Evolutionary conservation across 1,284 basidiomycete species (phyloP).

Genomic region (Ceratobasidium sp.): DNA sequence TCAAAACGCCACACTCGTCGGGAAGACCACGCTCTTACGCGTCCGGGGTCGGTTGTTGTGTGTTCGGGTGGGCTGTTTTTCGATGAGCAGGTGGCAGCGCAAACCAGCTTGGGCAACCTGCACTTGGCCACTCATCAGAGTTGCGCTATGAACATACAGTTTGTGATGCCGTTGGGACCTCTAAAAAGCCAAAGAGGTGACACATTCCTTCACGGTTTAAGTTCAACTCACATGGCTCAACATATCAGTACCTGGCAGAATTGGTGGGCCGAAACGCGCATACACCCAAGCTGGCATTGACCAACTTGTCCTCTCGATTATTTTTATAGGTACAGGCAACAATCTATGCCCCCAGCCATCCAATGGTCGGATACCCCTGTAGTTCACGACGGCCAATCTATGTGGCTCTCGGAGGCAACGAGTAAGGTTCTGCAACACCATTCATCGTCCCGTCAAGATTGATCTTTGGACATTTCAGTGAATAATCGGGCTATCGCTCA

Average conservation of each 20-base stretch:
- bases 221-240: conserved; percentile 33
- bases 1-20: conserved; percentile 3
- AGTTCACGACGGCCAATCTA: conserved; percentile 15
- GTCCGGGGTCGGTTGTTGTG: background rate
- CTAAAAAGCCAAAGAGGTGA: conserved; percentile 12
- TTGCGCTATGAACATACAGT: no score
- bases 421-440: conserved; percentile 1
- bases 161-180: background rate
- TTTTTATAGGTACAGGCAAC: conserved; percentile 26
- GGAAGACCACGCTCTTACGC: background rate
- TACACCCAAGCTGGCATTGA: background rate
- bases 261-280: conserved; percentile 20
- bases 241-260: conserved; percentile 36
- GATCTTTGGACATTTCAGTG: conserved; percentile 10
- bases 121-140: conserved; percentile 4
- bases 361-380: conserved; percentile 25
- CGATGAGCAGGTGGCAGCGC: background rate
- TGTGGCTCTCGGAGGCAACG: conserved; percentile 28
- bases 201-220: background rate
- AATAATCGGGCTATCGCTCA: conserved; percentile 25
- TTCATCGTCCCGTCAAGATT: background rate
- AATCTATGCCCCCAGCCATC: conserved; percentile 20
- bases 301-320: background rate
- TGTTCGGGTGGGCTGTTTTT: background rate
- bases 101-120: background rate